Conservation (phyloP, 371 early-diverging fungal species). For the Smittium culicis region DNA sequence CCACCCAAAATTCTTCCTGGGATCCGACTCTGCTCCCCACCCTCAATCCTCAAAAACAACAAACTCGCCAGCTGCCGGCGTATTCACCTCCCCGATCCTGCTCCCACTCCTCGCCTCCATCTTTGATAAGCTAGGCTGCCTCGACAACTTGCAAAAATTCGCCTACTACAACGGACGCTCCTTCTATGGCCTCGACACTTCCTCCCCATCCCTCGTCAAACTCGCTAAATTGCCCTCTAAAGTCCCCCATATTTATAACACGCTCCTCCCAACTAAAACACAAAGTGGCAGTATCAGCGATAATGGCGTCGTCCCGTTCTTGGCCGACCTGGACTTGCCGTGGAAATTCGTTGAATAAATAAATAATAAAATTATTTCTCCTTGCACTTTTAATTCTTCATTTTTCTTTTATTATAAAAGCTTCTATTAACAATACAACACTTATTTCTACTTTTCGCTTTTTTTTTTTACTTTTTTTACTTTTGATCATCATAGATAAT, state of each 20-base stretch:
- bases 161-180: slow-evolving; percentile 65
- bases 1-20: slow-evolving; percentile 91
- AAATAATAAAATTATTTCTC: too few species aligned
- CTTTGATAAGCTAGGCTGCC: slow-evolving; percentile 69
- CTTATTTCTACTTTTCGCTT: too few species aligned
- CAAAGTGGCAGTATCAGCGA: not conserved
- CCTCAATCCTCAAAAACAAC: slow-evolving; percentile 74
- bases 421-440: too few species aligned
- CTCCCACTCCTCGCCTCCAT: slow-evolving; percentile 75
- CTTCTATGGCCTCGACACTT: slow-evolving; percentile 44
- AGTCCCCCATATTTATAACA: not conserved
- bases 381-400: too few species aligned
- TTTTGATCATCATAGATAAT: too few species aligned
- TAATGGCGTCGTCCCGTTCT: not conserved
- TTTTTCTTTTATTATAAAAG: too few species aligned
- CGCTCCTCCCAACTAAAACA: not conserved
- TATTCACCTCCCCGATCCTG: slow-evolving; percentile 76
- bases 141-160: slow-evolving; percentile 65
- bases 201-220: not conserved
- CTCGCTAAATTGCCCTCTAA: not conserved
- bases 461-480: too few species aligned
- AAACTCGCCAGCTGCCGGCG: slow-evolving; percentile 69
- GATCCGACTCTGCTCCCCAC: slow-evolving; percentile 94
- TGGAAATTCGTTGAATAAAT: too few species aligned
- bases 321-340: not conserved